Conservation (phyloP, 768 basidiomycete species). For the Xerocomus brunneocitrinus region DNA sequence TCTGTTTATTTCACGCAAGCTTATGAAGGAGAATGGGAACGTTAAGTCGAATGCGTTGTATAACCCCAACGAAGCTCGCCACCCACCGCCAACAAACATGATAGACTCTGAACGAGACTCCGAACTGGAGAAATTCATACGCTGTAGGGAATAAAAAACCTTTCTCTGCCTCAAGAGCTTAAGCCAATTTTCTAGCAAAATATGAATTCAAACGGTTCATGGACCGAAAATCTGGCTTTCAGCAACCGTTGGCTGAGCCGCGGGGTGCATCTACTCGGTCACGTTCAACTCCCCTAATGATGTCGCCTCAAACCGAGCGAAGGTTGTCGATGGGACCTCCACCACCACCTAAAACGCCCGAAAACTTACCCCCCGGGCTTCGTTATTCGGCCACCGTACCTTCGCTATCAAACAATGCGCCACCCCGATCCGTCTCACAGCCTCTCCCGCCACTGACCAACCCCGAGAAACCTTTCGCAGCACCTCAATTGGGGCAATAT, state of each 20-base stretch:
- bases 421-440: slow-evolving; percentile 33
- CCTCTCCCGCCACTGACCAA: slow-evolving; percentile 21
- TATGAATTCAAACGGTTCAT: slow-evolving; percentile 75
- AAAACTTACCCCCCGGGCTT: slow-evolving; percentile 22
- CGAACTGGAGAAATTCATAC: slow-evolving; percentile 88
- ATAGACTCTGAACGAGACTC: slow-evolving; percentile 79
- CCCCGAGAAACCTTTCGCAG: slow-evolving; percentile 13
- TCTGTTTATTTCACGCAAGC: slow-evolving; percentile 37
- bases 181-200: slow-evolving; percentile 49
- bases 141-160: slow-evolving; percentile 45
- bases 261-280: slow-evolving; percentile 31
- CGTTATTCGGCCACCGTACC: slow-evolving; percentile 10
- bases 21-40: slow-evolving; percentile 81
- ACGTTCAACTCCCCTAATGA: slow-evolving; percentile 14
- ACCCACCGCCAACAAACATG: slow-evolving; percentile 80
- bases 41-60: slow-evolving; percentile 70
- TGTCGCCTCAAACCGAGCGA: slow-evolving; percentile 10
- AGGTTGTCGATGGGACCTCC: slow-evolving; percentile 23
- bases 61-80: slow-evolving; percentile 76
- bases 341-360: slow-evolving; percentile 25
- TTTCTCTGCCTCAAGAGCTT: not conserved
- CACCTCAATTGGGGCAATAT: slow-evolving; percentile 4
- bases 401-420: slow-evolving; percentile 11
- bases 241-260: slow-evolving; percentile 39
- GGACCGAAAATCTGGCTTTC: slow-evolving; percentile 36